Conservation (phyloP, 371 early-diverging fungal genomes). For the Syncephalastrum monosporum region DNA sequence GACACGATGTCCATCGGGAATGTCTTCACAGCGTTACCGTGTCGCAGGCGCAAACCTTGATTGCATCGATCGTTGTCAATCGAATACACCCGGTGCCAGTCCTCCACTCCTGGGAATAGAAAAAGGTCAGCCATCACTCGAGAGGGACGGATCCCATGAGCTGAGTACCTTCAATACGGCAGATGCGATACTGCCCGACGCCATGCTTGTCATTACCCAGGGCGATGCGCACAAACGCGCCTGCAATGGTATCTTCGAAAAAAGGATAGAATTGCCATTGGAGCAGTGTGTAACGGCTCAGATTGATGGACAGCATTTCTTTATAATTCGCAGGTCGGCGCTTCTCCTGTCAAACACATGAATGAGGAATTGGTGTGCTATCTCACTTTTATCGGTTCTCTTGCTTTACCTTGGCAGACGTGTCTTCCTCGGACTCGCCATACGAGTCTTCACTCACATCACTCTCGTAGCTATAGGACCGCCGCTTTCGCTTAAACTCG, state of each 20-base stretch:
- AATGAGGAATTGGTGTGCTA: neutral
- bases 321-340: slow-evolving; percentile 57
- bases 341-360: slow-evolving; percentile 4
- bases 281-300: slow-evolving; percentile 42
- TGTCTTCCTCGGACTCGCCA: slow-evolving; percentile 26
- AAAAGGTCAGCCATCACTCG: neutral
- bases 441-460: slow-evolving; percentile 37
- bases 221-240: slow-evolving; percentile 51
- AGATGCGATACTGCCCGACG: slow-evolving; percentile 56
- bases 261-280: slow-evolving; percentile 66
- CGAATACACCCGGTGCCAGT: slow-evolving; percentile 64
- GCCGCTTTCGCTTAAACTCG: slow-evolving; percentile 33
- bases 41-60: slow-evolving; percentile 59
- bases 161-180: slow-evolving; percentile 54
- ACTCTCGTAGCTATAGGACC: slow-evolving; percentile 17
- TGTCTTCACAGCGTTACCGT: slow-evolving; percentile 64
- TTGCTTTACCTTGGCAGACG: slow-evolving; percentile 21
- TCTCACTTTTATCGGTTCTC: neutral
- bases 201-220: slow-evolving; percentile 45
- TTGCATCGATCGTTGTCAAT: slow-evolving; percentile 60
- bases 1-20: slow-evolving; percentile 79
- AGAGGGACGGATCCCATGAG: neutral
- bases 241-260: slow-evolving; percentile 64
- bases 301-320: slow-evolving; percentile 58
- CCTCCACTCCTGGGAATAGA: slow-evolving; percentile 40